Percentiles rank a stretch among this genome's conserved stretches.
Evolutionary conservation across 106 monocot genomes (phyloP).

Genomic region (Phalaenopsis equestris): DNA sequence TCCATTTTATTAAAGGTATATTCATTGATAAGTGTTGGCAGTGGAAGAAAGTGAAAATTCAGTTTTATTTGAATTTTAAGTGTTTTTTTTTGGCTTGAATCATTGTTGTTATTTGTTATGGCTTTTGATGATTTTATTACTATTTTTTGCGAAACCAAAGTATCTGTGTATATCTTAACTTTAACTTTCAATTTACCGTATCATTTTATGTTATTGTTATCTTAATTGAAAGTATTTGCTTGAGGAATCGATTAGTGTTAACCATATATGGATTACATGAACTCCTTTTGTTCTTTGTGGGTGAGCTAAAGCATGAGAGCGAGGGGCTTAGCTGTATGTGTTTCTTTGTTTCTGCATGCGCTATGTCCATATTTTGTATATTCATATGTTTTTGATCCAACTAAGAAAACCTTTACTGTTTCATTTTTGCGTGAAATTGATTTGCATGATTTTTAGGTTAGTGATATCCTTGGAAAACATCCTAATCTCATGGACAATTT

Average conservation of each 20-base stretch:
- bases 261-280: not conserved
- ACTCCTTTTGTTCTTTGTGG: not conserved
- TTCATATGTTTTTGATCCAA: not conserved
- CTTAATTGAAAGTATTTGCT: not conserved
- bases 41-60: not conserved
- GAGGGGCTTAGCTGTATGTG: not conserved
- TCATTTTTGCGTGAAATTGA: not conserved
- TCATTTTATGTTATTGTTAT: no score
- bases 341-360: not conserved
- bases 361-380: not conserved
- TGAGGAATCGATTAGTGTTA: not conserved
- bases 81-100: not conserved
- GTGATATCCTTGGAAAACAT: slow-evolving; percentile 70
- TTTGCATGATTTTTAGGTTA: slow-evolving; percentile 39
- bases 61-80: not conserved
- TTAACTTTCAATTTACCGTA: not conserved
- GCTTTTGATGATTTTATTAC: not conserved
- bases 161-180: not conserved
- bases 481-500: slow-evolving; percentile 86
- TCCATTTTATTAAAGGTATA: not conserved
- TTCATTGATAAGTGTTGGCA: not conserved
- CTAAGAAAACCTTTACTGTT: not conserved
- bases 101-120: not conserved
- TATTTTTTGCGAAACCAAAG: not conserved
- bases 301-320: not conserved